phyloP scores from a whole-genome alignment of 805 yeast species.

The Yarrowia sp. region DNA sequence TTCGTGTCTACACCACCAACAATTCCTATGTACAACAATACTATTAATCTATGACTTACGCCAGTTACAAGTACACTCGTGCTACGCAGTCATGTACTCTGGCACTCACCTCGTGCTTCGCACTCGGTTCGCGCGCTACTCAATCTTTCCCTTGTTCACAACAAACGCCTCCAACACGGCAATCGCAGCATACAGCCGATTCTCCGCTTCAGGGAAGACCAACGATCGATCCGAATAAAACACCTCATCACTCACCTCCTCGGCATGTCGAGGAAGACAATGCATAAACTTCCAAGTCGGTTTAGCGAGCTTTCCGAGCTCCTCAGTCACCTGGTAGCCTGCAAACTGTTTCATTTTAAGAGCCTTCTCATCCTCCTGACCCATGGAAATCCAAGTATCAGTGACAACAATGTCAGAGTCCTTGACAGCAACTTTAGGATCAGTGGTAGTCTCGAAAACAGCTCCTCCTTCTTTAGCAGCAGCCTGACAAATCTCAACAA shows the following conservation, averaged over 20 bases:
- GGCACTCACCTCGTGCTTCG: no score
- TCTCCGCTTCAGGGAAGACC: constrained; percentile 95
- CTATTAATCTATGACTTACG: no score
- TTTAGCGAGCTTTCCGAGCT: constrained; percentile 56
- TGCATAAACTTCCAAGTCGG: constrained; percentile 90
- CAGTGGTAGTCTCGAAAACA: constrained; percentile 58
- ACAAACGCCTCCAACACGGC: constrained; percentile 90
- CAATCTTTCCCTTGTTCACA: constrained; percentile 62
- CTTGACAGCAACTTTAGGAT: constrained; percentile 70
- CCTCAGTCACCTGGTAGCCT: constrained; percentile 79
- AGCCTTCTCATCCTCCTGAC: constrained; percentile 79
- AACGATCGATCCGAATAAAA: constrained; percentile 80
- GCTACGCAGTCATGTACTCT: no score
- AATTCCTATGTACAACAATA: no score
- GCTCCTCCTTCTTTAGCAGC: constrained; percentile 54
- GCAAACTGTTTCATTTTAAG: constrained; percentile 73
- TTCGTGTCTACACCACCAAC: no score
- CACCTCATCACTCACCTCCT: constrained; percentile 91
- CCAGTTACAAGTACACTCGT: no score
- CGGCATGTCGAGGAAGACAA: constrained; percentile 92
- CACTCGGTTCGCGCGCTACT: neutral
- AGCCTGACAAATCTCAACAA: constrained; percentile 53
- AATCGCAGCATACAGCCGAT: constrained; percentile 92
- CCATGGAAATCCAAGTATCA: constrained; percentile 98
- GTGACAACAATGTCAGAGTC: constrained; percentile 84